Evolutionary conservation across 345 rosid genomes (phyloP), one percentile per base, ranked within the genome.

Genomic region (Linum trigynum): DNA sequence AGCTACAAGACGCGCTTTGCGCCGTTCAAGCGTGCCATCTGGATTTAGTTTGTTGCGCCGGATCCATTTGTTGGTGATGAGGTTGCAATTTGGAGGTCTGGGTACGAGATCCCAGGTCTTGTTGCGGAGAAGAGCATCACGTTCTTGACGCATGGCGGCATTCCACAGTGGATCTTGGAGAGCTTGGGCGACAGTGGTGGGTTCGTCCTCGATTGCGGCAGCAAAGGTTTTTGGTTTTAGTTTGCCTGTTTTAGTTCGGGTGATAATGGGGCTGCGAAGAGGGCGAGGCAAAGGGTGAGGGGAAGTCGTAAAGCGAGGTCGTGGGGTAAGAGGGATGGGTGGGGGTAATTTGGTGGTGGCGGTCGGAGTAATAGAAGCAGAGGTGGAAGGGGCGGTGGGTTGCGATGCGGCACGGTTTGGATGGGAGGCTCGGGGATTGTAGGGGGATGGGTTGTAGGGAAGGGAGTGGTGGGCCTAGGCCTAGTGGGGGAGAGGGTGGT

Each of bases 11-110:
- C 12, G 5, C 1, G 67, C 57, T 62, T 72, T 66, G 7, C 16
- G 61, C 3, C 16, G 37, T 7, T 62, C 59, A 3, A 72, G 3
- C 4, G 63, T 59, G 2, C 55, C 64, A 23, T 66, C 10, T 1
- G 57, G 17, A 7, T 17, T 37, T 16, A 36, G 10, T 55, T 66
- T 66, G 45, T 48, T 56, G 0, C 9, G 36, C 37, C 66, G 61
- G 9, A 67, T 63, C 72, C 56, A 72, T 63, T 62, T 73, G 62
- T 60, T 67, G 7, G 65, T 64, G 9, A 68, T n/a, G 64, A 73
- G 48, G 9, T 39, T 68, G 14, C 61, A 50, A 11, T 63, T 35
- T 2, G 63, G 2, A 4, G 39, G 65, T 11, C 36, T 10, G 50
- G 69, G 69, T 3, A 64, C 69, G 32, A 73, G 35, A 50, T 4